Percentiles rank a stretch among this genome's conserved stretches.
Evolutionary conservation across 2,329 filamentous ascomycete species (phyloP).

Genomic region (Microsporum ferrugineum): DNA sequence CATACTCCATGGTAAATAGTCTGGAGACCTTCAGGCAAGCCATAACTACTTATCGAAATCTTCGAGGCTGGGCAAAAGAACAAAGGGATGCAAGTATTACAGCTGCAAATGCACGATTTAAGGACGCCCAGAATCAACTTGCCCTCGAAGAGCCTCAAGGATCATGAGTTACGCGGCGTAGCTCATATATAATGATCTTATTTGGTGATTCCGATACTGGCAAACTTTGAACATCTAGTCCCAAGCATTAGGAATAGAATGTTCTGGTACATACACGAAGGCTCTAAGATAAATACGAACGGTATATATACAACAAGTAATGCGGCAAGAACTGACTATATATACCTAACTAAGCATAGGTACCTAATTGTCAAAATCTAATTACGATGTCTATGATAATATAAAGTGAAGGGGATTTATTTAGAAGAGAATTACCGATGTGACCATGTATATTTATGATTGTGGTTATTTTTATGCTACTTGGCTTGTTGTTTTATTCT

Average conservation of each 20-base stretch:
- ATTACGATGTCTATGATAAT: no score
- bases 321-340: no score
- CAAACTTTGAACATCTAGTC: not conserved
- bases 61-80: conserved; percentile 27
- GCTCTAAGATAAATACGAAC: no score
- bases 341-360: no score
- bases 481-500: no score
- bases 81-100: conserved; percentile 23
- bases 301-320: no score
- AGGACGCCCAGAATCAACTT: not conserved
- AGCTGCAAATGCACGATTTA: not conserved
- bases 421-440: no score
- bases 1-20: conserved; percentile 20
- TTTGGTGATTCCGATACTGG: not conserved
- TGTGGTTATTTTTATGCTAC: no score
- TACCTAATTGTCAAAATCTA: no score
- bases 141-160: not conserved
- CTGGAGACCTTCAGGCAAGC: conserved; percentile 26
- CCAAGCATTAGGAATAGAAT: not conserved
- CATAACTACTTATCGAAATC: conserved; percentile 31
- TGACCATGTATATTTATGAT: no score
- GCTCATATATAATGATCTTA: not conserved
- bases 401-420: no score
- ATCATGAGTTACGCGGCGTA: not conserved
- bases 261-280: no score